phyloP scores from a whole-genome alignment of 441 rosid genomes.

The Theobroma grandiflorum region DNA sequence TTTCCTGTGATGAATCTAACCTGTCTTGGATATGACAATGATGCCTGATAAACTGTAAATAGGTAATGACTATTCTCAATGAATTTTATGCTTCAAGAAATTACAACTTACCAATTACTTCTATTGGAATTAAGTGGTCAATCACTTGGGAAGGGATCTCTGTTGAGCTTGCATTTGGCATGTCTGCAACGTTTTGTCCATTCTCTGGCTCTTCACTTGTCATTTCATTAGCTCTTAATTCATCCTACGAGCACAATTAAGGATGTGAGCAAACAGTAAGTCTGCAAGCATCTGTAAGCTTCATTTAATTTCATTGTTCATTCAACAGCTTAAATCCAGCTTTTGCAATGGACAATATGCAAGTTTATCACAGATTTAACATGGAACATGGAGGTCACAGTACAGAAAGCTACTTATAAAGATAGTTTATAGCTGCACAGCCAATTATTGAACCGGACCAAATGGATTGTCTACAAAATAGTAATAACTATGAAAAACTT shows the following conservation, averaged over 20 bases:
- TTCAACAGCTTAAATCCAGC: not conserved
- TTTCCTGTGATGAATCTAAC: not conserved
- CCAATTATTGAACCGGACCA: conserved; percentile 7
- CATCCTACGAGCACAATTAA: conserved; percentile 46
- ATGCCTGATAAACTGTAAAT: not conserved
- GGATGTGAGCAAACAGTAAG: conserved; percentile 17
- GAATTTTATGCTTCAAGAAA: conserved; percentile 1
- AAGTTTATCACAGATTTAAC: conserved; percentile 13
- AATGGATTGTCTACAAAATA: not conserved
- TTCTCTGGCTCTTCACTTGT: conserved; percentile 61
- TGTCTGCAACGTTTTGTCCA: conserved; percentile 49
- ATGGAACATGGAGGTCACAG: not conserved
- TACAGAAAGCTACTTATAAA: not conserved
- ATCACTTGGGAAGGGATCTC: conserved; percentile 51
- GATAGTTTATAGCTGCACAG: not conserved
- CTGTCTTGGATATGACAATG: not conserved
- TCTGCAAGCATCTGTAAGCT: not conserved
- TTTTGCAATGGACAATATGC: not conserved
- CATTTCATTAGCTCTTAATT: conserved; percentile 30
- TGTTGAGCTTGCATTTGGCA: conserved; percentile 40
- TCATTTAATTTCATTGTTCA: conserved; percentile 8
- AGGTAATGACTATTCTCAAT: conserved; percentile 5
- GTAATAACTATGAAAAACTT: not conserved
- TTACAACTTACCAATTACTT: conserved; percentile 62
- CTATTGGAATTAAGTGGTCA: conserved; percentile 65